phyloP scores from a whole-genome alignment of 768 basidiomycete genomes.

The Hericium coralloides region DNA sequence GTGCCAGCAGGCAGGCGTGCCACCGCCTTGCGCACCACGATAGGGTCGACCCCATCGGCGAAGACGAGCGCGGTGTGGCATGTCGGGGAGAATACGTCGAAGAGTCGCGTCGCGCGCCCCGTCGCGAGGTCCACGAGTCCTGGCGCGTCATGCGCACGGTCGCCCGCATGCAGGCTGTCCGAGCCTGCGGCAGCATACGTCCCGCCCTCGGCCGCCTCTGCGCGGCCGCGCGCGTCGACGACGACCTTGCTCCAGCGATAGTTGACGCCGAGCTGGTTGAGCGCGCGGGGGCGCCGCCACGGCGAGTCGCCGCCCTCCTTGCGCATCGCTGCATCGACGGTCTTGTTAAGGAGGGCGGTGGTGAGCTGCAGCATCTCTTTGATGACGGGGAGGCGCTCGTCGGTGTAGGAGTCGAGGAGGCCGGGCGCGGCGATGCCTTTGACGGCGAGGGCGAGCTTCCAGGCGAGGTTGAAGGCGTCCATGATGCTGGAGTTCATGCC shows the following conservation, averaged over 20 bases:
- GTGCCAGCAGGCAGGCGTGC: not conserved
- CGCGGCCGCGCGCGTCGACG: constrained; percentile 1
- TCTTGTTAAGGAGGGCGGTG: constrained; percentile 2
- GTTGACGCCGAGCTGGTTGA: constrained; percentile 10
- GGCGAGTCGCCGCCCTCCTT: not conserved
- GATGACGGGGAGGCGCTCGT: constrained; percentile 14
- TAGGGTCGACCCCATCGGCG: not conserved
- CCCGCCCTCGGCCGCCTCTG: not conserved
- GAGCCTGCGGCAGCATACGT: not conserved
- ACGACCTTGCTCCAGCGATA: constrained; percentile 10
- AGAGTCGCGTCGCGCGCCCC: not conserved
- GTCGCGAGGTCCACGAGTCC: not conserved
- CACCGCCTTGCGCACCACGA: not conserved
- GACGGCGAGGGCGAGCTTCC: constrained; percentile 12
- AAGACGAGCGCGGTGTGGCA: constrained; percentile 12
- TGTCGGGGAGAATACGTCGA: constrained; percentile 8
- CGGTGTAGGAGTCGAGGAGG: constrained; percentile 10
- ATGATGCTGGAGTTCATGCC: not conserved
- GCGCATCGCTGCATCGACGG: not conserved
- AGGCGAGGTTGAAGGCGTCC: constrained; percentile 6
- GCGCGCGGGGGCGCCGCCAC: not conserved
- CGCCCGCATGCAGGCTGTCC: constrained; percentile 6
- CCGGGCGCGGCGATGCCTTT: constrained; percentile 5
- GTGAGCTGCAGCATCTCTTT: constrained; percentile 10
- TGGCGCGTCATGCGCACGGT: constrained; percentile 14